Evolutionary conservation across 2,329 filamentous ascomycete species (phyloP), one percentile per base, ranked within the genome.

Genomic region (Phaeosphaeria sp.): DNA sequence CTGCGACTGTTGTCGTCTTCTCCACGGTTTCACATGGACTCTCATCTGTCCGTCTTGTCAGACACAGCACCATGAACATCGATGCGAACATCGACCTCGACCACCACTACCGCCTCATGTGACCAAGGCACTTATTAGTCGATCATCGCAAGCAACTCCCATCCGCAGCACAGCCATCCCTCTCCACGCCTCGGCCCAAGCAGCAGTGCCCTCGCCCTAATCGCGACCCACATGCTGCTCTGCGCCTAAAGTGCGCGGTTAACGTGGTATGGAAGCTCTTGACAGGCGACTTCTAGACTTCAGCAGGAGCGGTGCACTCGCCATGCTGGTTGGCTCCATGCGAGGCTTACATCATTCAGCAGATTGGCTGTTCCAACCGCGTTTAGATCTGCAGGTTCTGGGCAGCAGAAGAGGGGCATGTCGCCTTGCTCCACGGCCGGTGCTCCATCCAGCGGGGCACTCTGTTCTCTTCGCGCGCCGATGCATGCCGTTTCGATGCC

Each of bases 221-320:
- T 33, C 46, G 30, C 49, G 64, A 54, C 56, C 65, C 65, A 62
- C 62, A 55, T 46, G 54, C 62, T 51, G 53, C 58, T 61, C 59
- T 23, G 44, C 44, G 44, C 44, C 44, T 50, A 52, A 64, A 54
- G 46, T 68, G 56, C 59, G 62, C 64, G 53, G 56, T 46, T 61
- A 87, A 87, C 50, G 81, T 80, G 60, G 87, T 84, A 58, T 91
- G 91, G 89, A 88, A 88, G 71, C 81, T 95, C 65, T 81, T 89
- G 51, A 85, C 92, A 42, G 43, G 43, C 43, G 43, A 48, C 25
- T 27, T 52, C 52, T 42, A 48, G 52, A 54, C 52, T 48, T 42
- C 43, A 46, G 52, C 42, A 27, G 58, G 59, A 52, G 56, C 53
- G 46, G 53, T 58, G 56, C 53, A 56, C 54, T 58, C 62, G 60